Evolutionary conservation across 257 asterid species (phyloP).

Genomic region (Solanum paucissectum): DNA sequence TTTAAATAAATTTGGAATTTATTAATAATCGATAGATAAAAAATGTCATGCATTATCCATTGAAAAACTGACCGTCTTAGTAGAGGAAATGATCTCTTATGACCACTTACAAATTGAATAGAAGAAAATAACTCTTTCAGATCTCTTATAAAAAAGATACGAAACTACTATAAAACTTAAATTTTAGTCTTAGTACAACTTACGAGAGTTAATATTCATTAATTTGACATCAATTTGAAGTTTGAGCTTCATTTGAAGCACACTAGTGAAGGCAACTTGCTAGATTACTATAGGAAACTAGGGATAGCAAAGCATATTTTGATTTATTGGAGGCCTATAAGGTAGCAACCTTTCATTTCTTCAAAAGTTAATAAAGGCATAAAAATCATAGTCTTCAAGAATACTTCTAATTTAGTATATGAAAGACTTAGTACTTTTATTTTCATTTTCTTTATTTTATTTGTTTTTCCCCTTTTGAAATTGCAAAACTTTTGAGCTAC

Average conservation of each 20-base stretch:
- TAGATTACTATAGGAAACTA: neutral
- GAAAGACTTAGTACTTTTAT: neutral
- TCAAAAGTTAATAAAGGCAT: neutral
- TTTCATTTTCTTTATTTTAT: neutral
- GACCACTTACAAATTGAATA: neutral
- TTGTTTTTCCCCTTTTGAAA: neutral
- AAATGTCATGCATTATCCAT: neutral
- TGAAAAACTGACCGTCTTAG: neutral
- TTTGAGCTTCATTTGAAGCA: neutral
- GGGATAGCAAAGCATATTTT: neutral
- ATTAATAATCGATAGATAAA: neutral
- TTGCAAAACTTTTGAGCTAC: neutral
- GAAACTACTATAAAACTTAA: rapidly evolving
- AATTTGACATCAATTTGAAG: neutral
- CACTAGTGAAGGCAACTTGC: neutral
- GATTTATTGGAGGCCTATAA: neutral
- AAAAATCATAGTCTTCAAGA: neutral
- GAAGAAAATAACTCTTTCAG: neutral
- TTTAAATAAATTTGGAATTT: neutral
- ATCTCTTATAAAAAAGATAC: neutral
- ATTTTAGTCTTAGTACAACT: neutral
- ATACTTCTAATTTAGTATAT: neutral
- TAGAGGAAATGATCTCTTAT: neutral
- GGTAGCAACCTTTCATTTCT: neutral
- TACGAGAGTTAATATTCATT: neutral